These are phyloP conservation scores for Telopea speciosissima DNA, from an alignment of 177 flowering plant genomes.

Conservation along the genomic window DNA sequence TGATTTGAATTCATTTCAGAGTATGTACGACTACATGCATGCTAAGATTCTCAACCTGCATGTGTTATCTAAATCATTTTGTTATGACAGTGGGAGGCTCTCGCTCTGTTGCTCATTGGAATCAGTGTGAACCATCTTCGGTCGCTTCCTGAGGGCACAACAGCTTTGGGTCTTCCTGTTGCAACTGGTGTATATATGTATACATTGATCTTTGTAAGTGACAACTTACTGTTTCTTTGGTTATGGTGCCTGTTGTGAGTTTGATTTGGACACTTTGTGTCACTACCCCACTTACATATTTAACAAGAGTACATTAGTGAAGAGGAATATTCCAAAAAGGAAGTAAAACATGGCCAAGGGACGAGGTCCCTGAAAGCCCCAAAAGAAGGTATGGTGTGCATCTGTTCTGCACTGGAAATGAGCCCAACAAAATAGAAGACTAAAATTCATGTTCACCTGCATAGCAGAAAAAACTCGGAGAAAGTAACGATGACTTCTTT, in stretches of 20 bases:
- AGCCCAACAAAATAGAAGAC: too few relatives aligned
- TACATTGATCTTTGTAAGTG: slow-evolving; percentile 89
- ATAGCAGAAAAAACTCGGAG: too few relatives aligned
- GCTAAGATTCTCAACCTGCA: background rate
- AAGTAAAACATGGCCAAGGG: too few relatives aligned
- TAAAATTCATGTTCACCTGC: too few relatives aligned
- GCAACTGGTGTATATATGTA: slow-evolving; percentile 79
- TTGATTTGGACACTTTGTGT: background rate
- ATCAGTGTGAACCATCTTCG: slow-evolving; percentile 89
- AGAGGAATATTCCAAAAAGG: too few relatives aligned
- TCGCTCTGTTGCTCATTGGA: slow-evolving; percentile 94
- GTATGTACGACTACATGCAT: background rate
- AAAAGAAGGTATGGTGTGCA: too few relatives aligned
- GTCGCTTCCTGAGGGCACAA: slow-evolving; percentile 80
- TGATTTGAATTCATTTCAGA: background rate
- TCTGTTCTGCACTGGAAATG: too few relatives aligned
- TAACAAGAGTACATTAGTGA: too few relatives aligned
- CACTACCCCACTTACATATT: too few relatives aligned
- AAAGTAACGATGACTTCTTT: too few relatives aligned
- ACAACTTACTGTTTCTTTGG: background rate
- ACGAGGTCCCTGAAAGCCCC: too few relatives aligned
- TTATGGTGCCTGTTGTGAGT: background rate
- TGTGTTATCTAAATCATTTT: slow-evolving; percentile 5
- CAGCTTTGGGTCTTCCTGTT: slow-evolving; percentile 73
- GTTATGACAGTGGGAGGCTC: slow-evolving; percentile 93